phyloP scores from a whole-genome alignment of 345 rosid genomes.

The Gossypium stocksii region DNA sequence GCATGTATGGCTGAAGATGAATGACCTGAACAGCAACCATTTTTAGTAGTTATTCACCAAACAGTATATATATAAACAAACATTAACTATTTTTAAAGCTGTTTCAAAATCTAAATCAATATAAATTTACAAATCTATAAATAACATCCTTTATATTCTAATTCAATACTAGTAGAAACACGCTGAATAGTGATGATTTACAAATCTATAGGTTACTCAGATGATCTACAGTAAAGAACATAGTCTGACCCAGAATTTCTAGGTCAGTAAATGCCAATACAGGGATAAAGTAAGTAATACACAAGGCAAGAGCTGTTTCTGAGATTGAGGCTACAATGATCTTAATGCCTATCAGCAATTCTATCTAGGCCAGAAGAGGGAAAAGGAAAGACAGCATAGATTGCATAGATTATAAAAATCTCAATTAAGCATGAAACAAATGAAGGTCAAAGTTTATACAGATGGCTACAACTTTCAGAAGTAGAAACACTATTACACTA shows the following conservation, averaged over 20 bases:
- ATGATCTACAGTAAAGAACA: background rate
- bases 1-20: constrained; percentile 85
- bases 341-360: background rate
- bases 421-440: background rate
- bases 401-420: background rate
- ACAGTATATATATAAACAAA: constrained; percentile 10
- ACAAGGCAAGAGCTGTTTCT: background rate
- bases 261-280: background rate
- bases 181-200: background rate
- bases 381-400: background rate
- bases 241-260: background rate
- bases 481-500: background rate
- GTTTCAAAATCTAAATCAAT: background rate
- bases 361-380: background rate
- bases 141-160: background rate
- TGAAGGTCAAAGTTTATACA: background rate
- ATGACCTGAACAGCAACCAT: constrained; percentile 59
- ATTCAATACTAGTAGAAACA: background rate
- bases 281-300: background rate
- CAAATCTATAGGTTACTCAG: background rate
- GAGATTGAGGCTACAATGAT: background rate
- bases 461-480: background rate
- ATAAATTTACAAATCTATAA: too few species aligned
- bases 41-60: constrained; percentile 17
- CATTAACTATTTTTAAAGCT: background rate